Conservation (phyloP, 768 basidiomycete genomes). For the Aureoboletus auriporus region DNA sequence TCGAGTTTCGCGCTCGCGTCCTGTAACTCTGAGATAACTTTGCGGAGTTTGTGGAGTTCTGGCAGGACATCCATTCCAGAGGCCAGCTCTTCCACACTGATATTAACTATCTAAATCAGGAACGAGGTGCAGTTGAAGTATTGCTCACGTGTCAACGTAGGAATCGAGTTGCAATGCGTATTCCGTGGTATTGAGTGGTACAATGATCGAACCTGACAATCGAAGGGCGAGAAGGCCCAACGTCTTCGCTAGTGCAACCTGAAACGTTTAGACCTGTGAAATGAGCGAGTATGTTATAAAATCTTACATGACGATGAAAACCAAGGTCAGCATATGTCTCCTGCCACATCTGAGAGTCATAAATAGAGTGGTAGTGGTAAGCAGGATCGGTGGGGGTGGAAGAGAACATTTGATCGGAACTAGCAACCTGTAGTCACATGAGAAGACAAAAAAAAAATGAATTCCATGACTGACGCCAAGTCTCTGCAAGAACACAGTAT, state of each 20-base stretch:
- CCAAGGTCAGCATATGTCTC: slow-evolving; percentile 71
- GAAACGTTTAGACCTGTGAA: neutral
- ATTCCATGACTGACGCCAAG: slow-evolving; percentile 46
- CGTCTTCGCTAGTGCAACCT: slow-evolving; percentile 64
- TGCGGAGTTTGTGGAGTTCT: slow-evolving; percentile 42
- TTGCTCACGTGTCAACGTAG: slow-evolving; percentile 56
- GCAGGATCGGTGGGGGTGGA: slow-evolving; percentile 45
- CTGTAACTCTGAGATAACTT: slow-evolving; percentile 45
- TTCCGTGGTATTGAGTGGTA: slow-evolving; percentile 76
- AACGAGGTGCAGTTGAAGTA: slow-evolving; percentile 21
- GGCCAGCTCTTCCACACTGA: slow-evolving; percentile 52
- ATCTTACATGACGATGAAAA: slow-evolving; percentile 64
- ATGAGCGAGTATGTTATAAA: neutral
- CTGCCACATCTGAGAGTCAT: slow-evolving; percentile 69
- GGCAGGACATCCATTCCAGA: slow-evolving; percentile 13
- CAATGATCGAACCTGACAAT: slow-evolving; percentile 53
- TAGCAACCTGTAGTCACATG: slow-evolving; percentile 27
- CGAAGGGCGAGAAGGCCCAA: slow-evolving; percentile 59
- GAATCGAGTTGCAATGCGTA: slow-evolving; percentile 59
- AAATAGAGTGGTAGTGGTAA: slow-evolving; percentile 76
- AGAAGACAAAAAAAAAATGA: neutral
- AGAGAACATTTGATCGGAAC: slow-evolving; percentile 28
- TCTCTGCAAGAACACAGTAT: slow-evolving; percentile 84
- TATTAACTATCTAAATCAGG: slow-evolving; percentile 1
- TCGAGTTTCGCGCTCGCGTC: slow-evolving; percentile 53